Evolutionary conservation across 306 rosid species (phyloP).

Genomic region (Castanea crenata): DNA sequence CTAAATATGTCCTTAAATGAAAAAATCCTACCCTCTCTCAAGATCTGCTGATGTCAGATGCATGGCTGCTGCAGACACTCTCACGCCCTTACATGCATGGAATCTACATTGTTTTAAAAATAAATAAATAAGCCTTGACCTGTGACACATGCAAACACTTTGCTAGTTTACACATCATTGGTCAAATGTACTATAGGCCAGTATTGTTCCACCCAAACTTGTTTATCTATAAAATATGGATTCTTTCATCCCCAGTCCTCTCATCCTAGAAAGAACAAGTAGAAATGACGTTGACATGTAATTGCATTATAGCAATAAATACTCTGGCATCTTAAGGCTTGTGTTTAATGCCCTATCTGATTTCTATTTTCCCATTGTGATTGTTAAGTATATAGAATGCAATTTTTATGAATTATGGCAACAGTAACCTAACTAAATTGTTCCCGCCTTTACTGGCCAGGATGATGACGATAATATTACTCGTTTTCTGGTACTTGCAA

Average conservation of each 20-base stretch:
- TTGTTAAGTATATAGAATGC: neutral
- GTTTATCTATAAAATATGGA: too few relatives aligned
- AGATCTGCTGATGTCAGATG: neutral
- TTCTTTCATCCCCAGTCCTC: too few relatives aligned
- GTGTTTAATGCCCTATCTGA: neutral
- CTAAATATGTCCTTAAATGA: neutral
- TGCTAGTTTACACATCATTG: neutral
- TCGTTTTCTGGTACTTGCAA: constrained; percentile 79
- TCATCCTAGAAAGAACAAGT: too few relatives aligned
- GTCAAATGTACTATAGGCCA: too few relatives aligned
- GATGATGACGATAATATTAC: constrained; percentile 69
- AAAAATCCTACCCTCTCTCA: neutral
- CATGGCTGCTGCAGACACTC: neutral
- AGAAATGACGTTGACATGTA: neutral
- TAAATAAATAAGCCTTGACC: neutral
- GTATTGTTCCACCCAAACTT: too few relatives aligned
- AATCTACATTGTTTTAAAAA: neutral
- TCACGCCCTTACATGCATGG: neutral
- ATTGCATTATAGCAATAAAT: neutral
- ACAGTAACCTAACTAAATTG: constrained; percentile 26
- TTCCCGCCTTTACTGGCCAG: constrained; percentile 36
- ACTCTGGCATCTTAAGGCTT: neutral
- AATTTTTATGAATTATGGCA: constrained; percentile 5
- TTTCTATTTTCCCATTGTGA: neutral
- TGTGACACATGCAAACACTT: neutral